Evolutionary conservation across 768 basidiomycete genomes (phyloP), one percentile per base, ranked within the genome.

Genomic region (Suillus ampliporus): DNA sequence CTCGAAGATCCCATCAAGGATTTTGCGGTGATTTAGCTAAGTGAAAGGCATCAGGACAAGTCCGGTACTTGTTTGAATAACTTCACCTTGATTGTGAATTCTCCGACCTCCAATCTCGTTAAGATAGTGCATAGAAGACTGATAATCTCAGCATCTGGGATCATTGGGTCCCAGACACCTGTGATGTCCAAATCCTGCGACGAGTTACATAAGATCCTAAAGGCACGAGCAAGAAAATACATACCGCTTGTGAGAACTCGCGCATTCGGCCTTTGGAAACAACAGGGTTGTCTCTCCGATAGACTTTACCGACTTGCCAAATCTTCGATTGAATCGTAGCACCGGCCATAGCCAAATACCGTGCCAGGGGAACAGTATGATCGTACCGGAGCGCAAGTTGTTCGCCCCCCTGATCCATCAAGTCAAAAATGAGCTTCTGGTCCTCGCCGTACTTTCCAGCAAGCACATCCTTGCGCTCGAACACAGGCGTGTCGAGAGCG

Each of bases 251-350:
- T 71, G 91, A 94, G 72, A 99, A 99, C 79, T 99, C 97, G 63
- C 97, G 86, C 96, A 99, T 97, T 31, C 97, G 84, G 0, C 97
- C 97, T 80, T 99, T 99, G 34, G 89, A 91, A 90, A 99, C 95
- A 61, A 96, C 96, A 0, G 97, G 97, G 66, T 89, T 94, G 77
- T 99, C 97, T 72, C 97, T 81, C 65, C 97, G 83, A 77, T 99
- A 99, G 21, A 99, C 97, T 78, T 99, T 99, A n/a, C 95, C 96
- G 57, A 99, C 89, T 76, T 99, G 97, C 89, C 95, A 99, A 15
- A 98, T 75, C 78, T 99, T 99, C 65, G 88, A 80, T 67, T 89
- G 88, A 7, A 84, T 79, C 65, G 83, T 89, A n/a, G 87, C 88
- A n/a, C 94, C 91, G 62, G 88, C 88, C 95, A 99, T 99, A 31